These are phyloP conservation scores for Diaporthe citrichinensis DNA, from an alignment of 2,329 filamentous ascomycete genomes.

Conservation along the genomic window DNA sequence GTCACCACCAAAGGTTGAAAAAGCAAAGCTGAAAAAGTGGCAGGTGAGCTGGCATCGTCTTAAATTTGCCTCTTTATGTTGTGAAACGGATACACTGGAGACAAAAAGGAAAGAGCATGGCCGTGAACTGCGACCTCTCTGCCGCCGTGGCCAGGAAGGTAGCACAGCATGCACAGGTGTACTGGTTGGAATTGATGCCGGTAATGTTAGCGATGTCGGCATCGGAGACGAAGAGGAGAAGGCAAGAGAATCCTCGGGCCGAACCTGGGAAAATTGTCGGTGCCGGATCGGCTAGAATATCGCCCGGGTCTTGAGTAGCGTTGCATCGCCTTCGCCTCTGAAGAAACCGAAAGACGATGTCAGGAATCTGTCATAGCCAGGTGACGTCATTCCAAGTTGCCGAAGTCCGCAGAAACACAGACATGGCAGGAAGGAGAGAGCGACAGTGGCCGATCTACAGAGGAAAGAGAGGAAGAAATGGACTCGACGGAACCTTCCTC, in stretches of 20 bases:
- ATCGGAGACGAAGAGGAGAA: neutral
- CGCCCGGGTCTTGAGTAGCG: neutral
- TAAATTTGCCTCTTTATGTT: neutral
- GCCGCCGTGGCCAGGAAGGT: slow-evolving; percentile 7
- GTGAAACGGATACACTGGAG: neutral
- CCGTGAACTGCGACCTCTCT: neutral
- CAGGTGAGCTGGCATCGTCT: neutral
- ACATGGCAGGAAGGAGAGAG: neutral
- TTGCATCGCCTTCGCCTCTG: neutral
- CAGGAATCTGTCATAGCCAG: slow-evolving; percentile 2
- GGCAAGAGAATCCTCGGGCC: neutral
- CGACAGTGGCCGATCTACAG: too few species aligned
- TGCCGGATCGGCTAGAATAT: neutral
- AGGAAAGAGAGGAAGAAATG: neutral
- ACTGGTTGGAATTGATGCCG: neutral
- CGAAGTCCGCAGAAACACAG: slow-evolving; percentile 14
- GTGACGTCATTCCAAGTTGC: slow-evolving; percentile 19
- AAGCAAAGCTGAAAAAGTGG: neutral
- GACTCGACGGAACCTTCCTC: neutral
- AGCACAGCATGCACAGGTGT: neutral
- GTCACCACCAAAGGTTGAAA: neutral
- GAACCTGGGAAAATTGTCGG: neutral
- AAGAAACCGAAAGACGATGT: slow-evolving; percentile 3
- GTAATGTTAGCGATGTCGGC: neutral
- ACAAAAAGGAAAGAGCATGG: neutral